Conservation (phyloP, 2,329 filamentous ascomycete genomes). For the Pestalotiopsis fici region DNA sequence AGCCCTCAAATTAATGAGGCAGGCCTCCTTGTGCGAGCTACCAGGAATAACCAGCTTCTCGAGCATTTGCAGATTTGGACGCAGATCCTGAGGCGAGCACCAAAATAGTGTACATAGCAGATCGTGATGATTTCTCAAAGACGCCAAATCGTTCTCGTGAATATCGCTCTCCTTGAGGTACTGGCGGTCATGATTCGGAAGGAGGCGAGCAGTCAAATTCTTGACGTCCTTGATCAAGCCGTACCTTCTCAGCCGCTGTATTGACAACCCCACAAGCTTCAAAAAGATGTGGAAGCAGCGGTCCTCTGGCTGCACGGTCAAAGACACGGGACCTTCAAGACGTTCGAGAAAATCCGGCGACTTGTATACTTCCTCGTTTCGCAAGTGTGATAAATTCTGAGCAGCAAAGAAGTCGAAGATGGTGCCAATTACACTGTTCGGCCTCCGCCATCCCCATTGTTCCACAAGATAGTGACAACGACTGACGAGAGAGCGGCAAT, state of each 20-base stretch:
- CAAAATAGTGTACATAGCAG: slow-evolving; percentile 68
- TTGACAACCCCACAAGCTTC: slow-evolving; percentile 61
- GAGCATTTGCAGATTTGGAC: slow-evolving; percentile 55
- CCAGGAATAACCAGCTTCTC: slow-evolving; percentile 60
- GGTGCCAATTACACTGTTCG: slow-evolving; percentile 56
- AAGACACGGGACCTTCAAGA: slow-evolving; percentile 44
- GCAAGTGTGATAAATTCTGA: slow-evolving; percentile 61
- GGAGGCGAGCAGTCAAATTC: slow-evolving; percentile 61
- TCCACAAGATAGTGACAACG: slow-evolving; percentile 65
- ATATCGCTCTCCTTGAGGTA: slow-evolving; percentile 64
- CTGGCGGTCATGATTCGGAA: slow-evolving; percentile 67
- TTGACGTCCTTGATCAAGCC: slow-evolving; percentile 57
- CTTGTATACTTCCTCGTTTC: slow-evolving; percentile 63
- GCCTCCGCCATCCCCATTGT: slow-evolving; percentile 67
- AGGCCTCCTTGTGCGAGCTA: slow-evolving; percentile 67
- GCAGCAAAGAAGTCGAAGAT: slow-evolving; percentile 71
- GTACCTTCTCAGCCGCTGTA: slow-evolving; percentile 50
- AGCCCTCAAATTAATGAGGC: slow-evolving; percentile 62
- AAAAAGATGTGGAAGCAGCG: slow-evolving; percentile 69
- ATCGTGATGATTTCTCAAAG: slow-evolving; percentile 69
- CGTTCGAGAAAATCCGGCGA: slow-evolving; percentile 64
- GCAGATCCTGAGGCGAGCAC: slow-evolving; percentile 56
- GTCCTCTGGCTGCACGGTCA: slow-evolving; percentile 56
- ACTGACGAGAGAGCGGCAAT: slow-evolving; percentile 59
- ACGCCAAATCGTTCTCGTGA: slow-evolving; percentile 61